A percentile compares a stretch with the other conserved stretches of the same genome.
These are phyloP conservation scores for Ogataea trehaloabstinens DNA, from an alignment of 805 yeast species.

Conservation along the genomic window DNA sequence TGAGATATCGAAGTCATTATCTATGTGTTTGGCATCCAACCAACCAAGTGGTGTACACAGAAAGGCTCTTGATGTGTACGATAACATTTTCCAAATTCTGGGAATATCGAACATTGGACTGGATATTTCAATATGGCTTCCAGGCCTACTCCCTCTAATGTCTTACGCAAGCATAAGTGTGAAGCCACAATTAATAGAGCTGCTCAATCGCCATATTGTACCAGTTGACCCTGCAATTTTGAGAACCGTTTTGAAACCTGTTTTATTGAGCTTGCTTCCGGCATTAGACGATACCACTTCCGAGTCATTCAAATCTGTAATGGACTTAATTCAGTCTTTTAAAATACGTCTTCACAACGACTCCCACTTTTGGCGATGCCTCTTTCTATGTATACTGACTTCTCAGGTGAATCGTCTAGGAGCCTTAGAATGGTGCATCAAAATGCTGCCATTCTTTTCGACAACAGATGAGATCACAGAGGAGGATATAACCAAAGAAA, in stretches of 20 bases:
- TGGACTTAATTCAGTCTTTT: conserved; percentile 60
- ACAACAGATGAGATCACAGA: conserved; percentile 5
- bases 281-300: conserved; percentile 92
- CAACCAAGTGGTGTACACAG: conserved; percentile 96
- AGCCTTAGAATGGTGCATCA: conserved; percentile 71
- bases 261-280: conserved; percentile 72
- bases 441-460: conserved; percentile 60
- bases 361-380: conserved; percentile 80
- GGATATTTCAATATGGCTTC: conserved; percentile 76
- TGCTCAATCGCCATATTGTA: conserved; percentile 57
- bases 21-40: conserved; percentile 75
- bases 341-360: conserved; percentile 59
- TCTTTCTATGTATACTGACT: conserved; percentile 71
- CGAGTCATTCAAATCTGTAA: conserved; percentile 66
- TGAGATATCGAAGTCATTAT: conserved; percentile 65
- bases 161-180: conserved; percentile 87
- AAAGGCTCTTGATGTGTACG: conserved; percentile 78
- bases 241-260: conserved; percentile 59
- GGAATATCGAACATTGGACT: conserved; percentile 52
- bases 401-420: conserved; percentile 82
- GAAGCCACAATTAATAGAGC: conserved; percentile 68
- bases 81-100: conserved; percentile 61
- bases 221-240: conserved; percentile 48
- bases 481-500: conserved; percentile 19
- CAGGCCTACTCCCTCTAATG: conserved; percentile 88